A percentile compares a stretch with the other conserved stretches of the same genome.
Evolutionary conservation across 331 rosid genomes (phyloP).

Genomic region (Pyrus hybrid): DNA sequence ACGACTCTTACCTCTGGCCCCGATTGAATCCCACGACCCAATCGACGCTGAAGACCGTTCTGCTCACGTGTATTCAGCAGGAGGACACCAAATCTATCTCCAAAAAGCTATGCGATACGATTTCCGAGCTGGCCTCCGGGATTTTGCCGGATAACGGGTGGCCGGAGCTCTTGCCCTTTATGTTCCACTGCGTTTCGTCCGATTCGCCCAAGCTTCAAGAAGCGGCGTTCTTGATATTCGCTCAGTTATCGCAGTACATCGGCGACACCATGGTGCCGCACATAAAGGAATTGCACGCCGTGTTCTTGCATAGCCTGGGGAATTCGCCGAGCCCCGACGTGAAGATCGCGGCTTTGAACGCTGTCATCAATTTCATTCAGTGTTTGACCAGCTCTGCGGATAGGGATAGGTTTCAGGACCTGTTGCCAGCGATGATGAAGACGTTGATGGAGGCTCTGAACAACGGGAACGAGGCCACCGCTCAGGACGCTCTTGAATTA

Average conservation of each 20-base stretch:
- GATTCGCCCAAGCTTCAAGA: conserved; percentile 36
- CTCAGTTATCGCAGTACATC: too few species aligned
- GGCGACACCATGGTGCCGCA: conserved; percentile 54
- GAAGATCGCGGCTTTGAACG: conserved; percentile 53
- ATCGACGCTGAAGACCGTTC: conserved; percentile 35
- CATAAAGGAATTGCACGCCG: conserved; percentile 34
- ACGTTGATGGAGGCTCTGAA: conserved; percentile 58
- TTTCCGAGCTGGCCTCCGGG: conserved; percentile 49
- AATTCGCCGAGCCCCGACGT: conserved; percentile 40
- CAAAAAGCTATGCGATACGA: conserved; percentile 52
- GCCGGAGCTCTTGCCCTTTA: conserved; percentile 57
- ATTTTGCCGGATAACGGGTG: conserved; percentile 39
- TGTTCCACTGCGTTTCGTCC: conserved; percentile 59
- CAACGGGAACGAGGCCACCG: conserved; percentile 51
- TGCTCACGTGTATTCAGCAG: conserved; percentile 37
- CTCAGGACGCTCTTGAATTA: conserved; percentile 61
- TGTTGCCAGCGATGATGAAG: conserved; percentile 59
- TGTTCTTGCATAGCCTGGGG: conserved; percentile 35
- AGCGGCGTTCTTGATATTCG: conserved; percentile 30
- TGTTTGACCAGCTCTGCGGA: conserved; percentile 37
- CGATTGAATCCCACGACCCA: conserved; percentile 31
- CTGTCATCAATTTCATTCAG: conserved; percentile 42
- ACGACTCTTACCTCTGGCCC: conserved; percentile 42
- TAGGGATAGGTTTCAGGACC: conserved; percentile 55
- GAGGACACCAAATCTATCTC: conserved; percentile 38